Percentiles rank a stretch among this genome's conserved stretches.
Conservation (phyloP, 139 green algal genomes). For the Spirogloea muscicola region DNA sequence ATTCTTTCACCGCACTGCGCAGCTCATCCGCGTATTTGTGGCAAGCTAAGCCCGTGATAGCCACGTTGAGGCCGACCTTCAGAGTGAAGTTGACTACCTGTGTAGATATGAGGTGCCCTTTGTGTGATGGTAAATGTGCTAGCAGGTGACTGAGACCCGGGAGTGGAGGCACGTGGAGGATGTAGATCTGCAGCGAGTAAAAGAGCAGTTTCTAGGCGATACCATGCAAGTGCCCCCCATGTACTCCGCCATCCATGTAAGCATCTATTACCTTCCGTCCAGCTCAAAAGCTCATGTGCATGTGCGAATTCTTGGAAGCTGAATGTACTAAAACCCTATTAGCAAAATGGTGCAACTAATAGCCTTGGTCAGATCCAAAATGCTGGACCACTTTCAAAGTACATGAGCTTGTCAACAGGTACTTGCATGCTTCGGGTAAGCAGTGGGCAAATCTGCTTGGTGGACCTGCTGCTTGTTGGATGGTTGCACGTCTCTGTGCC, state of each 20-base stretch:
- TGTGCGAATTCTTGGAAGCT: no score
- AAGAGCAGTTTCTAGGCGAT: slow-evolving; percentile 46
- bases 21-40: no score
- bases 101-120: no score
- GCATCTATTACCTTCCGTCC: neutral
- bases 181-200: slow-evolving; percentile 48
- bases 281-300: neutral
- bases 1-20: no score
- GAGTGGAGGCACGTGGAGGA: slow-evolving; percentile 87
- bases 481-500: neutral
- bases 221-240: slow-evolving; percentile 81
- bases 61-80: no score
- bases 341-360: no score
- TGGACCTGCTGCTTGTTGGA: neutral
- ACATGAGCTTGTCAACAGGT: neutral
- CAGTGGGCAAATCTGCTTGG: neutral
- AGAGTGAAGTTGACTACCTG: no score
- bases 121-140: slow-evolving; percentile 2
- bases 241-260: slow-evolving; percentile 77
- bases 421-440: neutral
- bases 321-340: no score
- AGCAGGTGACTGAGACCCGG: slow-evolving; percentile 47
- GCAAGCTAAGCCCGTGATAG: no score
- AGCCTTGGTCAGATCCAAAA: no score
- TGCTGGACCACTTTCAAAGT: neutral